These are phyloP conservation scores for Epichloe glyceriae DNA, from an alignment of 2,329 filamentous ascomycete genomes.

Conservation along the genomic window DNA sequence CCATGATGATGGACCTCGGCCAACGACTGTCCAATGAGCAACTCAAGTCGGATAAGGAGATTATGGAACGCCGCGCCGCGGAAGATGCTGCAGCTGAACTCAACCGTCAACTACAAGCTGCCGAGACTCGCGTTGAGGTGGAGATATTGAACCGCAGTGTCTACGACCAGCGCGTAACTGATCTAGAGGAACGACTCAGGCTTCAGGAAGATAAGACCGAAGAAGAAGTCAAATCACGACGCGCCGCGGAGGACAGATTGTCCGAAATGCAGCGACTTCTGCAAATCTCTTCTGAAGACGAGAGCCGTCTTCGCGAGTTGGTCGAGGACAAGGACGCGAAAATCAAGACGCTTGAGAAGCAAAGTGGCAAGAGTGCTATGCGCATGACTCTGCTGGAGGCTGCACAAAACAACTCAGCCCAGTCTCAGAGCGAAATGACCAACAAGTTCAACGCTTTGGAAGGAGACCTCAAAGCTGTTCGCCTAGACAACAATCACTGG, in stretches of 20 bases:
- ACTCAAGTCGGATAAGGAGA: slow-evolving; percentile 35
- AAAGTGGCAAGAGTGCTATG: slow-evolving; percentile 41
- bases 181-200: slow-evolving; percentile 56
- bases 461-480: slow-evolving; percentile 39
- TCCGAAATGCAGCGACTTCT: slow-evolving; percentile 60
- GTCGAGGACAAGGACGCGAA: slow-evolving; percentile 58
- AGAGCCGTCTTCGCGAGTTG: slow-evolving; percentile 51
- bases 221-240: slow-evolving; percentile 47
- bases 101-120: slow-evolving; percentile 39
- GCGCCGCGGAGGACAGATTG: slow-evolving; percentile 58
- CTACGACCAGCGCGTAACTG: slow-evolving; percentile 47
- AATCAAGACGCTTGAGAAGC: slow-evolving; percentile 46
- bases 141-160: slow-evolving; percentile 49
- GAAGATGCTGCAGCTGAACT: slow-evolving; percentile 42
- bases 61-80: slow-evolving; percentile 33
- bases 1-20: slow-evolving; percentile 47
- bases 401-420: slow-evolving; percentile 44
- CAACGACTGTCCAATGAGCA: slow-evolving; percentile 38
- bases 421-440: slow-evolving; percentile 41
- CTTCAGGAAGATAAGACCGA: slow-evolving; percentile 51
- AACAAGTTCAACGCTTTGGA: slow-evolving; percentile 42
- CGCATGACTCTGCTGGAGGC: slow-evolving; percentile 56
- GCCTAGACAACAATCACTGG: slow-evolving; percentile 48
- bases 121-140: slow-evolving; percentile 45
- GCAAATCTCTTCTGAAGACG: slow-evolving; percentile 58